A percentile compares a stretch with the other conserved stretches of the same genome.
Evolutionary conservation across 1,139 yeast species (phyloP).

Genomic region (Magnusiomyces ingens): DNA sequence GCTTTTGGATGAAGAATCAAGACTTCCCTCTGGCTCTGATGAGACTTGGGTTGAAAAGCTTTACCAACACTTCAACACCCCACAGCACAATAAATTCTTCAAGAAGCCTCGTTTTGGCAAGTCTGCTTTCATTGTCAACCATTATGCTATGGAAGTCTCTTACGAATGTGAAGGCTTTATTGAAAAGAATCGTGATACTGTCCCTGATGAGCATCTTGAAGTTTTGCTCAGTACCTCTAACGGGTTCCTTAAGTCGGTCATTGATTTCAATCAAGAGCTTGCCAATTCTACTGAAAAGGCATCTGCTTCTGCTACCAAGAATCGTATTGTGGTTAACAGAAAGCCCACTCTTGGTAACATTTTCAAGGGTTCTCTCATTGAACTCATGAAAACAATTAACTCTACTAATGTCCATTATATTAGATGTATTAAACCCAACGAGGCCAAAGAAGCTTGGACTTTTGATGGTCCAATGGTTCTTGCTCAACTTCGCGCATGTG

Average conservation of each 20-base stretch:
- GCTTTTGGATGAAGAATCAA: constrained; percentile 87
- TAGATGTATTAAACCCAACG: constrained; percentile 96
- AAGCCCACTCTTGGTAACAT: constrained; percentile 94
- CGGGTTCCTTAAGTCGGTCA: constrained; percentile 53
- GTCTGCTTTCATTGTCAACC: constrained; percentile 82
- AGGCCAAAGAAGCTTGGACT: constrained; percentile 89
- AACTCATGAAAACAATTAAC: constrained; percentile 85
- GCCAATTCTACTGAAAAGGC: constrained; percentile 50
- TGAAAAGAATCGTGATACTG: constrained; percentile 95
- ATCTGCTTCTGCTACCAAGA: constrained; percentile 30
- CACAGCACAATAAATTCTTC: constrained; percentile 72
- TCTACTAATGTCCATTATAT: constrained; percentile 95
- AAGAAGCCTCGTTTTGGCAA: constrained; percentile 94
- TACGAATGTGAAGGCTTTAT: constrained; percentile 93
- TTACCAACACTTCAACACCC: constrained; percentile 76
- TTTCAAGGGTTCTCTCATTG: constrained; percentile 87
- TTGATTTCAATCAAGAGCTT: constrained; percentile 58
- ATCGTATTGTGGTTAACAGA: constrained; percentile 45
- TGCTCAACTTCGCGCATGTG: constrained; percentile 94
- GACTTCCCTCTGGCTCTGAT: constrained; percentile 91
- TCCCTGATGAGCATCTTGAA: constrained; percentile 90
- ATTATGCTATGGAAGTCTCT: constrained; percentile 90
- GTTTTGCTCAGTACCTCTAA: constrained; percentile 68
- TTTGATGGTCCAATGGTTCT: constrained; percentile 94
- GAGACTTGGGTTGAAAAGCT: constrained; percentile 88